Evolutionary conservation across 2,329 filamentous ascomycete species (phyloP).

Genomic region (Fusarium sororula): DNA sequence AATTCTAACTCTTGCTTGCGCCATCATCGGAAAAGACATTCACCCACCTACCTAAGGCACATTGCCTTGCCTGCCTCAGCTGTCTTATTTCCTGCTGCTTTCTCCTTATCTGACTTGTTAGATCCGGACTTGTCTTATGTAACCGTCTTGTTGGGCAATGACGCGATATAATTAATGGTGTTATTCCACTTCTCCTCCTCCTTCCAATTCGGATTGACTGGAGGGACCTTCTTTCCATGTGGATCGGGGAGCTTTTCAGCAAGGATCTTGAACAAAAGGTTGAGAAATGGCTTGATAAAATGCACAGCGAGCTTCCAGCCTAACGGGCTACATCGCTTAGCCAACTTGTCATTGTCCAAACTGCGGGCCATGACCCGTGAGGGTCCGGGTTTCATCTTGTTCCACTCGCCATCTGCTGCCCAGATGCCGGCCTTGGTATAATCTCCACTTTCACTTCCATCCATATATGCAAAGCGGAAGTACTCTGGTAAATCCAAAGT

Average conservation of each 20-base stretch:
- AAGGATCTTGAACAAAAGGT: too few species aligned
- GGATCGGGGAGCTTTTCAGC: too few species aligned
- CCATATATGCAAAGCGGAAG: slow-evolving; percentile 80
- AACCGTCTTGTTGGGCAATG: not conserved
- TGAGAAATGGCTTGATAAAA: too few species aligned
- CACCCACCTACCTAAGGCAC: not conserved
- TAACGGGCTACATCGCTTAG: slow-evolving; percentile 8
- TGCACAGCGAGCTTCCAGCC: too few species aligned
- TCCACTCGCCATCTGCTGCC: slow-evolving; percentile 72
- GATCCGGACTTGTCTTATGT: not conserved
- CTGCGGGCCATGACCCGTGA: slow-evolving; percentile 53
- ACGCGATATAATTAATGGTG: not conserved
- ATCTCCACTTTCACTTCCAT: slow-evolving; percentile 70
- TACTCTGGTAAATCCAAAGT: slow-evolving; percentile 68
- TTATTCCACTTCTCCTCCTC: not conserved
- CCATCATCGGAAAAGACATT: not conserved
- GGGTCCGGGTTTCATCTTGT: slow-evolving; percentile 70
- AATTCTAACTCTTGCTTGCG: not conserved
- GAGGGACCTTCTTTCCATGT: too few species aligned
- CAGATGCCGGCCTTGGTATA: slow-evolving; percentile 81
- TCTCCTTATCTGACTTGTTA: not conserved
- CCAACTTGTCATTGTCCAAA: slow-evolving; percentile 34
- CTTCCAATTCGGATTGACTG: too few species aligned
- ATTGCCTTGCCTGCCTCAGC: not conserved
- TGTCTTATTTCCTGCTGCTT: not conserved